Conservation (phyloP, 345 rosid genomes). For the Brassica carinata region DNA sequence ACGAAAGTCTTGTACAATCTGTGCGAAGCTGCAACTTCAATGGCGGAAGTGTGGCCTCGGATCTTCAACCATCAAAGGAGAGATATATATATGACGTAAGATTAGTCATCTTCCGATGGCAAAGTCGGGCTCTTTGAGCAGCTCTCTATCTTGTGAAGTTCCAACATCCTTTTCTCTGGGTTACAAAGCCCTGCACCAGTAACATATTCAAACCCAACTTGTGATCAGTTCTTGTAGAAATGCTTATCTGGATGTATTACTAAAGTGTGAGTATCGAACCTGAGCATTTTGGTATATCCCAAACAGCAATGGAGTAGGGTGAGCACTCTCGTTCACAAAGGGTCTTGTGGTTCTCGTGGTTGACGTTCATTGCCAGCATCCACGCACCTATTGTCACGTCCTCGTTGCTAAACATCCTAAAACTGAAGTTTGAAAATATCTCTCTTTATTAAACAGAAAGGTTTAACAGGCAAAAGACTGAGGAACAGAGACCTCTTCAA, state of each 20-base stretch:
- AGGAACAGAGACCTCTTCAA: too few relatives aligned
- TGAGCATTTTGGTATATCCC: conserved; percentile 97
- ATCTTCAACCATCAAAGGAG: conserved; percentile 2
- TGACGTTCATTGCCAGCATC: background rate
- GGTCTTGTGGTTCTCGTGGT: conserved; percentile 52
- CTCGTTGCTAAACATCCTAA: background rate
- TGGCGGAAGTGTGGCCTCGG: background rate
- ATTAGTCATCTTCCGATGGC: conserved; percentile 56
- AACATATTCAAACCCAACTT: conserved; percentile 1
- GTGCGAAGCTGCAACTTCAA: conserved; percentile 9
- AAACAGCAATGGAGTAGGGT: conserved; percentile 68
- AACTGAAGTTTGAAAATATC: background rate
- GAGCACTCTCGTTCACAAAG: conserved; percentile 75
- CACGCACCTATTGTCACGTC: conserved; percentile 1
- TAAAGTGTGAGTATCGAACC: conserved; percentile 45
- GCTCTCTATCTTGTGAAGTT: conserved; percentile 74
- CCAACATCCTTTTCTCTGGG: conserved; percentile 58
- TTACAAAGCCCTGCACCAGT: background rate
- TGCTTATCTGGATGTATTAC: background rate
- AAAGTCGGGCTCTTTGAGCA: conserved; percentile 80
- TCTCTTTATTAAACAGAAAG: conserved; percentile 10
- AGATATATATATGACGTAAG: background rate
- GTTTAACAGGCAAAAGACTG: background rate
- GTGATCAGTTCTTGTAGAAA: conserved; percentile 19
- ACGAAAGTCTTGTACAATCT: conserved; percentile 19